A percentile compares a stretch with the other conserved stretches of the same genome.
Conservation (phyloP, 495 filamentous ascomycete genomes). For the Aspergillus ellipticus region DNA sequence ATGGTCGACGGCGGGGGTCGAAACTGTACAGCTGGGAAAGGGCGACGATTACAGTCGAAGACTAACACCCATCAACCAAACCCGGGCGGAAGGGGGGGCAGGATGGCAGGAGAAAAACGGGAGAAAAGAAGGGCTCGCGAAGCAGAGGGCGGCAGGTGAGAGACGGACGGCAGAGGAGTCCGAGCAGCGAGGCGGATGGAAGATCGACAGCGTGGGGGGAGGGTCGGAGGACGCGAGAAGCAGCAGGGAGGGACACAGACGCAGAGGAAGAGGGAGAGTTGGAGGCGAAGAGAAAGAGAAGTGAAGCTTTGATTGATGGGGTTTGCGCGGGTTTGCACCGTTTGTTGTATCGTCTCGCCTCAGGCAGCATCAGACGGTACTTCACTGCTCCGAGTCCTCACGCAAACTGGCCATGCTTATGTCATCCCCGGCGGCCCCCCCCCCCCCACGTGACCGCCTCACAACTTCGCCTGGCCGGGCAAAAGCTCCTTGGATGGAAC, state of each 20-base stretch:
- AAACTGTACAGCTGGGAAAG: constrained; percentile 18
- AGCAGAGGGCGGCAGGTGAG: constrained; percentile 17
- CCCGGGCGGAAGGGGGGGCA: constrained; percentile 20
- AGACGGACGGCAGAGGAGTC: background rate
- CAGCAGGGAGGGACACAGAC: background rate
- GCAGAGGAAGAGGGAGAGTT: constrained; percentile 16
- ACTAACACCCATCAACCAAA: constrained; percentile 27
- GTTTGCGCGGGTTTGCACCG: constrained; percentile 30
- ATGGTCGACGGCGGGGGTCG: constrained; percentile 23
- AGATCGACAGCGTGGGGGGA: constrained; percentile 24
- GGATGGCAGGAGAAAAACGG: constrained; percentile 11
- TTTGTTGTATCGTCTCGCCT: constrained; percentile 13
- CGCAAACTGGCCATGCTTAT: too few relatives aligned
- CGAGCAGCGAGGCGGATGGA: constrained; percentile 2
- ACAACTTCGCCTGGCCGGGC: constrained; percentile 21
- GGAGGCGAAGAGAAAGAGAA: constrained; percentile 29
- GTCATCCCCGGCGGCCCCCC: constrained; percentile 15
- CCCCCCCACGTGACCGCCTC: constrained; percentile 5
- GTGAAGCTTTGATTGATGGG: constrained; percentile 39
- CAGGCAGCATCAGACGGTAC: too few relatives aligned
- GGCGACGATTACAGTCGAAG: constrained; percentile 22
- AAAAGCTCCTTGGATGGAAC: constrained; percentile 25
- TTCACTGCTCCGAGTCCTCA: constrained; percentile 16
- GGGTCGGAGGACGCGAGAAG: constrained; percentile 11
- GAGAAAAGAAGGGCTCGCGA: constrained; percentile 12